Evolutionary conservation across 805 yeast species (phyloP), one percentile per base, ranked within the genome.

Genomic region (Blastobotrys chiropterorum): DNA sequence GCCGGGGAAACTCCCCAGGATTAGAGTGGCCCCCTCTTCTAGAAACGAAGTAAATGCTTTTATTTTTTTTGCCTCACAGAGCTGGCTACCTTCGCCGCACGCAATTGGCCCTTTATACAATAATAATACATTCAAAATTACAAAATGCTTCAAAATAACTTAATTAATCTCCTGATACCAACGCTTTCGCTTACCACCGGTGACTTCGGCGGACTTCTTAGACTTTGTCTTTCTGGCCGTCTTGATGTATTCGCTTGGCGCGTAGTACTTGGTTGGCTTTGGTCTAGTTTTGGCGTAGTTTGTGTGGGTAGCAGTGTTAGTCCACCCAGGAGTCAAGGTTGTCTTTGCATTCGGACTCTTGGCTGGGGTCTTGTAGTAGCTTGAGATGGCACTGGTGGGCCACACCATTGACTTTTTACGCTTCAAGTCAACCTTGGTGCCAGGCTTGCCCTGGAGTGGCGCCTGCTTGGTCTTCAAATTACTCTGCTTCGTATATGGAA

Each of bases 391-490:
- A 50, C 88, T 79, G 0, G 95, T 79, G 15, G 92, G 81, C 65
- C 69, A 83, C 57, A 80, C 73, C 59, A 82, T 76, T 8, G 84
- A 65, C 2, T 83, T 69, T 6, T 84, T 75, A 52, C 61, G 47
- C n/a, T 59, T 52, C 39, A 73, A 79, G 0, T 96, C 86, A 21
- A 89, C 79, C 7, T 70, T 71, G 1, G 85, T 62, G 2, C 84
- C 86, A 3, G 99, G 97, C 69, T 89, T 96, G 53, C 74, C 66
- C 70, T 90, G 97, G 96, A 90, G 88, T 49, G 97, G 97, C 1
- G 98, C 97, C 67, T 70, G 87, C 61, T 90, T 78, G 8, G 86
- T 80, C 19, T 59, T 67, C 8, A 26, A 11, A 31, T 96, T 96
- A 0, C 92, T 84, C 71, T 92, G 98, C 60, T 60, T 56, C 2